Evolutionary conservation across 257 asterid species (phyloP).

Genomic region (Petunia axillaris): DNA sequence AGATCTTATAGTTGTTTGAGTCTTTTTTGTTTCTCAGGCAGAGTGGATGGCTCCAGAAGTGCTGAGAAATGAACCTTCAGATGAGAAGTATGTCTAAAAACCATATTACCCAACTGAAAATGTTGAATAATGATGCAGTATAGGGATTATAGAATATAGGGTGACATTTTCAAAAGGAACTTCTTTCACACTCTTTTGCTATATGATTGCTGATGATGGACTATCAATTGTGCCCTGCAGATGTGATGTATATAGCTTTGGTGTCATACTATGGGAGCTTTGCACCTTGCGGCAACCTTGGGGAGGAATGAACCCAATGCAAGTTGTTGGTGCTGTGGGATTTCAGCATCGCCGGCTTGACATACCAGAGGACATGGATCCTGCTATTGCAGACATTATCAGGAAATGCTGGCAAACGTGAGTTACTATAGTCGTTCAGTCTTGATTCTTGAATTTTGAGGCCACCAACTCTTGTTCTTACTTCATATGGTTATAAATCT

Average conservation of each 20-base stretch:
- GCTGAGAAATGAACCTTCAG: constrained; percentile 93
- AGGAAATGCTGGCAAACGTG: constrained; percentile 93
- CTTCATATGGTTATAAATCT: neutral
- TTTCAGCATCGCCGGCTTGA: constrained; percentile 97
- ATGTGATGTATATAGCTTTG: constrained; percentile 91
- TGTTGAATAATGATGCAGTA: constrained; percentile 10
- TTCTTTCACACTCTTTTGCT: neutral
- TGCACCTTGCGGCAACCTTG: constrained; percentile 91
- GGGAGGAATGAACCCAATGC: constrained; percentile 99
- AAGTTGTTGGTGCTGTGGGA: constrained; percentile 98
- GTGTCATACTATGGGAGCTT: constrained; percentile 95
- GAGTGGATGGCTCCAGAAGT: constrained; percentile 99
- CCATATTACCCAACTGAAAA: constrained; percentile 1
- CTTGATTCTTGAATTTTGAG: neutral
- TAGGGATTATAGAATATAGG: constrained; percentile 4
- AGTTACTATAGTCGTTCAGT: constrained; percentile 32
- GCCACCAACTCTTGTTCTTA: neutral
- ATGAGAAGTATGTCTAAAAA: constrained; percentile 70
- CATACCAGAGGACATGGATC: constrained; percentile 82
- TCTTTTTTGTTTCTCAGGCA: constrained; percentile 59
- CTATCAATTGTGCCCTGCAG: constrained; percentile 48
- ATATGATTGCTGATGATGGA: constrained; percentile 2
- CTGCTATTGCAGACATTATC: constrained; percentile 69
- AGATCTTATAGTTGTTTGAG: neutral
- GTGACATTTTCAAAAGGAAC: neutral